These are phyloP conservation scores for Sarcodon sp. DNA, from an alignment of 768 basidiomycete genomes.

Conservation along the genomic window DNA sequence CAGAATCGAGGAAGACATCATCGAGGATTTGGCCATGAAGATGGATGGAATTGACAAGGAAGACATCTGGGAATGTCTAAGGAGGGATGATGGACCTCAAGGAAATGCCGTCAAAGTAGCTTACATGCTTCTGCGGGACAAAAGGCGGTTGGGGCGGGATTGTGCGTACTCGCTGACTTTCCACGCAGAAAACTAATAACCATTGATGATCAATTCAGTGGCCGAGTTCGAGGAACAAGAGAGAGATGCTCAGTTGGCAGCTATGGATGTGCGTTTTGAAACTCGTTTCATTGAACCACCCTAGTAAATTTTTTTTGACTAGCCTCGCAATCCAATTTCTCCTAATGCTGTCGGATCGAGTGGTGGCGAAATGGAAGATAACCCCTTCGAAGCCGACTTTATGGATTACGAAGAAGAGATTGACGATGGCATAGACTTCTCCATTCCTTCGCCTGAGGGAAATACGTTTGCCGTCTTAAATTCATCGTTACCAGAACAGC, in stretches of 20 bases:
- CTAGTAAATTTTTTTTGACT: slow-evolving; percentile 1
- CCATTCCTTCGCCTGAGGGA: slow-evolving; percentile 29
- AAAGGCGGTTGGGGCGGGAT: slow-evolving; percentile 71
- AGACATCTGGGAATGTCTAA: slow-evolving; percentile 79
- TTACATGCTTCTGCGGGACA: slow-evolving; percentile 87
- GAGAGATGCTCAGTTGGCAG: slow-evolving; percentile 66
- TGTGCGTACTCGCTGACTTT: slow-evolving; percentile 36
- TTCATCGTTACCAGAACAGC: slow-evolving; percentile 60
- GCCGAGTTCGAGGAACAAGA: slow-evolving; percentile 78
- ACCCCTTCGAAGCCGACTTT: slow-evolving; percentile 76
- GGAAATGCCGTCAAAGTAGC: slow-evolving; percentile 96
- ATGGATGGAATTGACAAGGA: slow-evolving; percentile 70
- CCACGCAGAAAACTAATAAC: slow-evolving; percentile 1
- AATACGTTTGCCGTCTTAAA: slow-evolving; percentile 83
- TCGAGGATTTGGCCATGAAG: slow-evolving; percentile 64
- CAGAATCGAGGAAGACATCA: slow-evolving; percentile 82
- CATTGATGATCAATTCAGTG: slow-evolving; percentile 28
- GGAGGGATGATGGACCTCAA: slow-evolving; percentile 70
- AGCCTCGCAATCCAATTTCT: slow-evolving; percentile 65
- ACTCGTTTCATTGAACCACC: not conserved
- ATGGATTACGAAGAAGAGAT: slow-evolving; percentile 43
- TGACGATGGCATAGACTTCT: slow-evolving; percentile 38
- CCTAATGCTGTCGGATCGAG: slow-evolving; percentile 54
- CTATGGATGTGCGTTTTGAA: slow-evolving; percentile 57
- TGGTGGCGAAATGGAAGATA: slow-evolving; percentile 50